Evolutionary conservation across 306 rosid genomes (phyloP).

Genomic region (Medicago truncatula): DNA sequence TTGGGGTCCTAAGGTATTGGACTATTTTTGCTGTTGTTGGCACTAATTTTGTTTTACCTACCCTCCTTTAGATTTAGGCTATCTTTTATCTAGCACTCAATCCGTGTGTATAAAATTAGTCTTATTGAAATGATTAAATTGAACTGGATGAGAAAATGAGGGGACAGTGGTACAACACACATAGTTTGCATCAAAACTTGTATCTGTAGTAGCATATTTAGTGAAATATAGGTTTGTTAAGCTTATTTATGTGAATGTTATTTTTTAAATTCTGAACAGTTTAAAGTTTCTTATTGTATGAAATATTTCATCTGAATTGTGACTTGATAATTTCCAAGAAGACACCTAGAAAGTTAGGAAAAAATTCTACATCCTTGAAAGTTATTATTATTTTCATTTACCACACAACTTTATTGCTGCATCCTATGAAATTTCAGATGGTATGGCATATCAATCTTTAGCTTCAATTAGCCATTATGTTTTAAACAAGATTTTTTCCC

Average conservation of each 20-base stretch:
- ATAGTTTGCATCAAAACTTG: conserved; percentile 32
- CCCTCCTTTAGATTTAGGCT: conserved; percentile 40
- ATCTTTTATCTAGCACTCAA: conserved; percentile 3
- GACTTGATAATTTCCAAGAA: conserved; percentile 21
- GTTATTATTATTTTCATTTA: conserved; percentile 24
- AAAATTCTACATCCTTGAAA: not conserved
- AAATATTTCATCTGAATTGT: conserved; percentile 8
- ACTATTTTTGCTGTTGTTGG: conserved; percentile 6
- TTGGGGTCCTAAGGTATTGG: conserved; percentile 89
- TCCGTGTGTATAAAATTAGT: conserved; percentile 31
- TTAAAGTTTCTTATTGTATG: conserved; percentile 12
- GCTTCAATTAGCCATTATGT: conserved; percentile 27
- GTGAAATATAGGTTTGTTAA: conserved; percentile 8
- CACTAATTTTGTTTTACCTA: conserved; percentile 19
- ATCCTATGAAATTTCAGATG: conserved; percentile 14
- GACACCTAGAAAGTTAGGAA: not conserved
- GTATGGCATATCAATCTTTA: conserved; percentile 19
- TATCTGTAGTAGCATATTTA: conserved; percentile 16
- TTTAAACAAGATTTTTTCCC: conserved; percentile 11
- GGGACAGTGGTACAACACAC: conserved; percentile 12
- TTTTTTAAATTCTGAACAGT: conserved; percentile 4
- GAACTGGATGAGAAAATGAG: conserved; percentile 24
- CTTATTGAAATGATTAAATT: conserved; percentile 29
- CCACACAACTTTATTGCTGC: not conserved
- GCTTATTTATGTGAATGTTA: not conserved